Evolutionary conservation across 1,284 basidiomycete genomes (phyloP).

Genomic region (Apiotrichum sp.): DNA sequence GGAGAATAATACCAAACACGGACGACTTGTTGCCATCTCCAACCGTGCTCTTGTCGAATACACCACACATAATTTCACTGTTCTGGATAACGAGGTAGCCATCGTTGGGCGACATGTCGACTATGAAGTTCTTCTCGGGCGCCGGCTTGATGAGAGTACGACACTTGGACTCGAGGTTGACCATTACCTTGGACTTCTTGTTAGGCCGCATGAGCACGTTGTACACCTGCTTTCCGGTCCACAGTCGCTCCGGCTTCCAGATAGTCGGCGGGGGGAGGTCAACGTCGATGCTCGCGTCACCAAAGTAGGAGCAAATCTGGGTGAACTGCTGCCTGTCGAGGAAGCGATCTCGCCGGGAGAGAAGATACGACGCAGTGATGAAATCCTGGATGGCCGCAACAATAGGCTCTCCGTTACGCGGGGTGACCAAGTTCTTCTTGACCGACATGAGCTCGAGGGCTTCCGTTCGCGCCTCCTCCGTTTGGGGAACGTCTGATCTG

Average conservation of each 20-base stretch:
- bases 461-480: conserved; percentile 96
- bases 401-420: conserved; percentile 95
- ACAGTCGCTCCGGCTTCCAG: conserved; percentile 84
- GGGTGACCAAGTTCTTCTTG: conserved; percentile 95
- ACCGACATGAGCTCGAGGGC: conserved; percentile 97
- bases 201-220: conserved; percentile 95
- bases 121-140: conserved; percentile 49
- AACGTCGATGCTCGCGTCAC: conserved; percentile 84
- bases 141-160: conserved; percentile 84
- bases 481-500: conserved; percentile 88
- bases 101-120: conserved; percentile 92
- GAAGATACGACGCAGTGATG: conserved; percentile 93
- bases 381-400: conserved; percentile 98
- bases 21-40: conserved; percentile 99
- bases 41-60: conserved; percentile 98
- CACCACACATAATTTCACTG: conserved; percentile 98
- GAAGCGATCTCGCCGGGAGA: conserved; percentile 88
- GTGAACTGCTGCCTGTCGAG: conserved; percentile 92
- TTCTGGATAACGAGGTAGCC: conserved; percentile 97
- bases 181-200: conserved; percentile 69
- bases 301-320: conserved; percentile 92
- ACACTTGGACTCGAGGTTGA: conserved; percentile 96
- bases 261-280: conserved; percentile 94
- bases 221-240: conserved; percentile 99
- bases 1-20: conserved; percentile 94